A percentile compares a stretch with the other conserved stretches of the same genome.
Evolutionary conservation across 179 eudicot genomes (phyloP).

Genomic region (Patellifolia procumbens): DNA sequence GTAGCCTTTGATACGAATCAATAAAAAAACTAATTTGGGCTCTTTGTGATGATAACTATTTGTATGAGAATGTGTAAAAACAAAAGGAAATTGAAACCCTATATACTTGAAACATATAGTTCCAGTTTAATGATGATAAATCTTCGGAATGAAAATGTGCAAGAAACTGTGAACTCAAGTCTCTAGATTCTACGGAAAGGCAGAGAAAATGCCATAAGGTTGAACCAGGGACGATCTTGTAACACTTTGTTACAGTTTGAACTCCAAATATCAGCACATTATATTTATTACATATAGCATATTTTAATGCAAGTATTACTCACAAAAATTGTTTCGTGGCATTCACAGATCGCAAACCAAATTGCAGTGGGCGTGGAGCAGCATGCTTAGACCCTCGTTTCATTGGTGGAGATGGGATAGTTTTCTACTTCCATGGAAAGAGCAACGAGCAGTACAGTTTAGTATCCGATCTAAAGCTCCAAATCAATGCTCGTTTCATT

Average conservation of each 20-base stretch:
- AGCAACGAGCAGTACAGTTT: slow-evolving; percentile 57
- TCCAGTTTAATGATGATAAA: too few species aligned
- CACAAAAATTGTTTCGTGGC: slow-evolving; percentile 13
- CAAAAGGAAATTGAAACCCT: neutral
- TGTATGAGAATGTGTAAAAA: neutral
- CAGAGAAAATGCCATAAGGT: neutral
- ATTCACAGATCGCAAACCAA: slow-evolving; percentile 50
- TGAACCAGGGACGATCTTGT: neutral
- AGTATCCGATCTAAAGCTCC: slow-evolving; percentile 62
- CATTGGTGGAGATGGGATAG: slow-evolving; percentile 65
- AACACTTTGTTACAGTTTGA: neutral
- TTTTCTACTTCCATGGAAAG: slow-evolving; percentile 87
- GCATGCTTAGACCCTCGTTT: slow-evolving; percentile 80
- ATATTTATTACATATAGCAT: too few species aligned
- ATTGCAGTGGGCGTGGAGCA: slow-evolving; percentile 59
- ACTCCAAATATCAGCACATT: neutral
- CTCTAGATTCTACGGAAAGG: neutral
- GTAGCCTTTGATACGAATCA: neutral
- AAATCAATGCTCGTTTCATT: slow-evolving; percentile 68
- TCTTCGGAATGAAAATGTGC: too few species aligned
- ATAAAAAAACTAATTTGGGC: neutral
- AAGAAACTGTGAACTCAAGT: too few species aligned
- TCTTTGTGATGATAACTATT: neutral
- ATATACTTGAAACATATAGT: too few species aligned
- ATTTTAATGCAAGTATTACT: neutral